Percentiles rank a stretch among this genome's conserved stretches.
phyloP scores from a whole-genome alignment of 495 filamentous ascomycete genomes.

The Paragyromitra xinjiangensis region DNA sequence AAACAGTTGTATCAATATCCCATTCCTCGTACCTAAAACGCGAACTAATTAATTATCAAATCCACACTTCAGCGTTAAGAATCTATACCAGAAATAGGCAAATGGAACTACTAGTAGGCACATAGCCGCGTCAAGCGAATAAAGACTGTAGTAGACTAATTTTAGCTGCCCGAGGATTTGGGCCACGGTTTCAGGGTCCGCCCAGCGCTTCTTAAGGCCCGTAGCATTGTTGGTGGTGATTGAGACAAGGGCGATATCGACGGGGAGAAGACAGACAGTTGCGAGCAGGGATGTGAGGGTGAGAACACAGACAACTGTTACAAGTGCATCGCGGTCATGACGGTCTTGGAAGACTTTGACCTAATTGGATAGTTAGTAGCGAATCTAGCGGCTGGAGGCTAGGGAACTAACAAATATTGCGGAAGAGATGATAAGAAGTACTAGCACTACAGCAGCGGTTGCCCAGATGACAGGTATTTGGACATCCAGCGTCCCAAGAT shows the following conservation, averaged over 20 bases:
- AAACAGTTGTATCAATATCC: constrained; percentile 69
- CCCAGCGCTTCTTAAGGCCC: constrained; percentile 93
- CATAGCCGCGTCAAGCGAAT: constrained; percentile 88
- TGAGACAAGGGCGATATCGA: constrained; percentile 93
- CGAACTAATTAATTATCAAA: constrained; percentile 10
- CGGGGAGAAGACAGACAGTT: constrained; percentile 89
- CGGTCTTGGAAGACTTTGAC: constrained; percentile 78
- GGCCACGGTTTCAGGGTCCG: constrained; percentile 77
- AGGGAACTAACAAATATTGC: constrained; percentile 50
- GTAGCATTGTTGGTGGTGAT: constrained; percentile 78
- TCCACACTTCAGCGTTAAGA: background rate
- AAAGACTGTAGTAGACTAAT: constrained; percentile 90
- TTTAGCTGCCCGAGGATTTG: constrained; percentile 79
- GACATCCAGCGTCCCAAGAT: constrained; percentile 45
- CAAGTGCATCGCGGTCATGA: constrained; percentile 79
- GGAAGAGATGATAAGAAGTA: constrained; percentile 51
- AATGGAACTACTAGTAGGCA: constrained; percentile 93
- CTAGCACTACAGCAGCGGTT: constrained; percentile 53
- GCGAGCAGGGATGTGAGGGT: constrained; percentile 87
- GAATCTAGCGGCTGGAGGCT: constrained; percentile 2
- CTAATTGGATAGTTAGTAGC: constrained; percentile 39
- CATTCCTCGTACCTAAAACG: constrained; percentile 74
- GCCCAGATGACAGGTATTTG: constrained; percentile 57
- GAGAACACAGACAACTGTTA: constrained; percentile 83
- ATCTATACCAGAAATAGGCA: constrained; percentile 84